Evolutionary conservation across 78 protist genomes (phyloP).

Genomic region (Anaeramoeba flamelloides): DNA sequence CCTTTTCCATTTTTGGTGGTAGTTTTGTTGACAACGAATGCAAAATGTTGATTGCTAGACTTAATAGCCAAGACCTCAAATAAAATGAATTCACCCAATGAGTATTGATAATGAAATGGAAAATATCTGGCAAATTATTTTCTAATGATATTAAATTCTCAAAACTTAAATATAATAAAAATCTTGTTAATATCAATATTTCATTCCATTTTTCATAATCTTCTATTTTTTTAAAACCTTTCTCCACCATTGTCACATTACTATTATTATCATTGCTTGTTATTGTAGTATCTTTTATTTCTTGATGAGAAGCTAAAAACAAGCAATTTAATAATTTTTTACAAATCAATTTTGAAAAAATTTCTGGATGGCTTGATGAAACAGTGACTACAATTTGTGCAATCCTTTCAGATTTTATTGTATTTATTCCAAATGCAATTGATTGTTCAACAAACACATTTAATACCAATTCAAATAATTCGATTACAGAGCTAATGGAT

Average conservation of each 20-base stretch:
- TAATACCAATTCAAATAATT: constrained; percentile 11
- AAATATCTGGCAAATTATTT: constrained; percentile 25
- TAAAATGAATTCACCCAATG: constrained; percentile 13
- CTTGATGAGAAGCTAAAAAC: too few species aligned
- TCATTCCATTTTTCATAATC: constrained; percentile 26
- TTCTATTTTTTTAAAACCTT: neutral
- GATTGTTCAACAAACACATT: constrained; percentile 16
- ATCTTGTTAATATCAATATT: constrained; percentile 22
- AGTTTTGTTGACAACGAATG: constrained; percentile 34
- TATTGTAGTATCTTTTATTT: too few species aligned
- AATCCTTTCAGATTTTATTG: constrained; percentile 8
- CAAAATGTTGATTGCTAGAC: constrained; percentile 22
- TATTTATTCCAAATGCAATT: constrained; percentile 13
- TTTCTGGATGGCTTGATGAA: constrained; percentile 14
- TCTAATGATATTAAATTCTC: constrained; percentile 27
- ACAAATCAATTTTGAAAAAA: constrained; percentile 21
- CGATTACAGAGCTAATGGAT: constrained; percentile 15
- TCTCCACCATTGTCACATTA: constrained; percentile 9
- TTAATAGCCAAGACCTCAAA: constrained; percentile 22
- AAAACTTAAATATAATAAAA: constrained; percentile 27
- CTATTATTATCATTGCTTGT: too few species aligned
- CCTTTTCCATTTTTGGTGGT: neutral
- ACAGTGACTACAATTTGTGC: constrained; percentile 39
- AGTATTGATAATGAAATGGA: constrained; percentile 17
- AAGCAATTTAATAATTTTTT: neutral